phyloP scores from a whole-genome alignment of 345 rosid genomes.

The Populus nigra region DNA sequence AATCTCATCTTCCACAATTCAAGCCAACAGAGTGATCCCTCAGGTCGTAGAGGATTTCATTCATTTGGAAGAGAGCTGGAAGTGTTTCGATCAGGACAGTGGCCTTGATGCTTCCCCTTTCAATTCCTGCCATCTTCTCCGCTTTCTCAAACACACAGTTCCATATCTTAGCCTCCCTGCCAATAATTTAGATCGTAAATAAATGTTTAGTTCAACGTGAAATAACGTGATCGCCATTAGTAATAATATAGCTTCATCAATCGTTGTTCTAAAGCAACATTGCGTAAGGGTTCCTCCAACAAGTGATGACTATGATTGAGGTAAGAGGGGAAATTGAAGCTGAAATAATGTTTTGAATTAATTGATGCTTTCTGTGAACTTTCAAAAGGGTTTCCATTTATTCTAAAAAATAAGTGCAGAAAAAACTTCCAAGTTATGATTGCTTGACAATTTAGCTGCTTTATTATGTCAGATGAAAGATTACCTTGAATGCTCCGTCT shows the following conservation, averaged over 20 bases:
- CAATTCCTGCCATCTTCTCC: conserved; percentile 78
- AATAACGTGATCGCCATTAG: neutral
- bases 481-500: conserved; percentile 94
- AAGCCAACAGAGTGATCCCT: conserved; percentile 83
- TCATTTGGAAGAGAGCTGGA: conserved; percentile 92
- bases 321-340: neutral
- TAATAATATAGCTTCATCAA: neutral
- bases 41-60: conserved; percentile 82
- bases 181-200: conserved; percentile 7
- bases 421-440: neutral
- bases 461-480: neutral
- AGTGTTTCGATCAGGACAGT: conserved; percentile 87
- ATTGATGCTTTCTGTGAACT: too few relatives aligned
- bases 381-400: neutral
- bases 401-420: neutral
- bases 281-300: neutral
- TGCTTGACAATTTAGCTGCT: neutral
- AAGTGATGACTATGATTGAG: neutral
- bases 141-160: conserved; percentile 82
- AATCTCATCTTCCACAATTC: conserved; percentile 97
- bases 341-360: neutral
- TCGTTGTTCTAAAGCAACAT: neutral
- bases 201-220: neutral
- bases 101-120: conserved; percentile 80
- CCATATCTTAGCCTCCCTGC: conserved; percentile 96